phyloP scores from a whole-genome alignment of 2,329 filamentous ascomycete species.

The Colletotrichum simmondsii region DNA sequence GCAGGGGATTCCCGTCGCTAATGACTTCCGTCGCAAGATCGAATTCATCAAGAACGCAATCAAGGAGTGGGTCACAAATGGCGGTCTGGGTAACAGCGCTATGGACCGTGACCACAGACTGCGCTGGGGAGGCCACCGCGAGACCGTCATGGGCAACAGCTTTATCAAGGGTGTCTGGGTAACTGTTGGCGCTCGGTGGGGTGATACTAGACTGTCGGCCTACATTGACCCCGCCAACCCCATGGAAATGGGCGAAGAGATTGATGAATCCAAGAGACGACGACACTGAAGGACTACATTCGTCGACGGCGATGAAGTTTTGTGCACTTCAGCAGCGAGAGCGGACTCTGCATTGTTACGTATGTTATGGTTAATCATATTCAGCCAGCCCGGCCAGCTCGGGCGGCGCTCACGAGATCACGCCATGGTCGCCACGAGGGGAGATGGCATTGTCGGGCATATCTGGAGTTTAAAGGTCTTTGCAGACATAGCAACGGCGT shows the following conservation, averaged over 20 bases:
- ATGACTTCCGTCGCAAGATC: conserved; percentile 79
- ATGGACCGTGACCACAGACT: conserved; percentile 66
- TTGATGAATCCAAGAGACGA: conserved; percentile 55
- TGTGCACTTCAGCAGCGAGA: conserved; percentile 10
- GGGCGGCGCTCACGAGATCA: conserved; percentile 31
- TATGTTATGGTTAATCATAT: conserved; percentile 29
- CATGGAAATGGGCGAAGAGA: conserved; percentile 63
- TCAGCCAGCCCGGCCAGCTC: conserved; percentile 8
- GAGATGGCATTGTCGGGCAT: conserved; percentile 32
- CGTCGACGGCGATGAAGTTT: not conserved
- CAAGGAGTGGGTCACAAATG: conserved; percentile 76
- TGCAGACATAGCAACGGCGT: conserved; percentile 34
- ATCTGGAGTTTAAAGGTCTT: conserved; percentile 34
- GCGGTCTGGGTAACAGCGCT: conserved; percentile 75
- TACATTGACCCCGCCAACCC: conserved; percentile 66
- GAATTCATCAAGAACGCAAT: conserved; percentile 77
- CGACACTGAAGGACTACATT: conserved; percentile 30
- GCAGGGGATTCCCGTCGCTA: conserved; percentile 75
- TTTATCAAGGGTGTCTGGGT: conserved; percentile 76
- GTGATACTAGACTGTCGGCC: conserved; percentile 66
- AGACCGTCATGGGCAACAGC: conserved; percentile 61
- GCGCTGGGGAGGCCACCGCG: conserved; percentile 68
- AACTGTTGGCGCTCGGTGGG: conserved; percentile 72
- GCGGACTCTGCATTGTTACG: conserved; percentile 17
- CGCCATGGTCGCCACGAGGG: conserved; percentile 22